A percentile compares a stretch with the other conserved stretches of the same genome.
Conservation (phyloP, 352 stramenopile species). For the Phytopythium chamaehyphon region DNA sequence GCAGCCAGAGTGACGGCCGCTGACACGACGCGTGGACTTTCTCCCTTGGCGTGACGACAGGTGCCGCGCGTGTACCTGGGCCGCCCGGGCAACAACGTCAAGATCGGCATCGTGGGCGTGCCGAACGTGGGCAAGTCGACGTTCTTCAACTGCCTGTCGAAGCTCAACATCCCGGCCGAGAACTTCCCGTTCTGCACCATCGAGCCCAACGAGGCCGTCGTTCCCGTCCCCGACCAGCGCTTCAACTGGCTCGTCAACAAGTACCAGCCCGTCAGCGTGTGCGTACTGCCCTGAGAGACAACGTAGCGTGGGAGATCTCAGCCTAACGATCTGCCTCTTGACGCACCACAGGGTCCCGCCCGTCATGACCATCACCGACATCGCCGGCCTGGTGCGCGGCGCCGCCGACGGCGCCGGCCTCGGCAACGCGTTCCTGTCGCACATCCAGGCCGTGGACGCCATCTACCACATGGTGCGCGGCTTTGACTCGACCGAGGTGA, state of each 20-base stretch:
- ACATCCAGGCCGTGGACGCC: constrained; percentile 99
- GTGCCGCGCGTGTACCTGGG: constrained; percentile 73
- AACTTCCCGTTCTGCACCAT: constrained; percentile 99
- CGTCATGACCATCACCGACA: constrained; percentile 98
- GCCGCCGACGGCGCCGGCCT: constrained; percentile 97
- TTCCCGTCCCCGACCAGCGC: constrained; percentile 96
- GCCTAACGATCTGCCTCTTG: too few relatives aligned
- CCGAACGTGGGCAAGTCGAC: constrained; percentile 99
- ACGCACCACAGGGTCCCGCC: constrained; percentile 93
- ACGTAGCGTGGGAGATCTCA: too few relatives aligned
- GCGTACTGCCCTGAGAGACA: constrained; percentile 9
- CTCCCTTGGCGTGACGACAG: constrained; percentile 7
- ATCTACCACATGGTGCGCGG: constrained; percentile 97
- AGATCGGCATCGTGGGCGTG: constrained; percentile 99
- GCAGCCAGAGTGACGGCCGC: neutral
- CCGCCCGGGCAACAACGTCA: constrained; percentile 92
- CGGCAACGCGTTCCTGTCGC: constrained; percentile 99
- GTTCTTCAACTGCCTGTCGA: constrained; percentile 99
- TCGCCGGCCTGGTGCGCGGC: constrained; percentile 97
- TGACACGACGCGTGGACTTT: neutral
- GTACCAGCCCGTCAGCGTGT: constrained; percentile 93
- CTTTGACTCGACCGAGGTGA: constrained; percentile 98
- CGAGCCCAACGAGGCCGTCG: constrained; percentile 97
- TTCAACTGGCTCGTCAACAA: constrained; percentile 98
- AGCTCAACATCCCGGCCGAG: constrained; percentile 89